Percentiles rank a stretch among this genome's conserved stretches.
These are phyloP conservation scores for Chlorella sp. DNA, from an alignment of 139 green algal species.

Conservation along the genomic window DNA sequence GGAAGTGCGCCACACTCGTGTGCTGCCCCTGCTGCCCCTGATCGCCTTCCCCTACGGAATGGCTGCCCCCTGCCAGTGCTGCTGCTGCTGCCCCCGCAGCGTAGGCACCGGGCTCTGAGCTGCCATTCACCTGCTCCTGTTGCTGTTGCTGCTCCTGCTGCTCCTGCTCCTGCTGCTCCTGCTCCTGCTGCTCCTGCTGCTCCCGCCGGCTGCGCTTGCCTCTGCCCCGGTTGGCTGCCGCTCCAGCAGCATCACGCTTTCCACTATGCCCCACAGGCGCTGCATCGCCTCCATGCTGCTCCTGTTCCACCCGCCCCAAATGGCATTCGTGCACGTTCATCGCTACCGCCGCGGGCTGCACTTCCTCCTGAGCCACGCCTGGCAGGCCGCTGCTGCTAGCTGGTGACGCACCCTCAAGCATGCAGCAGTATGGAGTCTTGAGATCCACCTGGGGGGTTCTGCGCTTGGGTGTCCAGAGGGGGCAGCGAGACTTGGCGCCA, in stretches of 20 bases:
- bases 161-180: background rate
- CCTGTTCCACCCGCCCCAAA: background rate
- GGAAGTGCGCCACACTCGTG: background rate
- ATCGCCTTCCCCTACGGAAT: background rate
- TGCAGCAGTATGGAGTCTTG: too few species aligned
- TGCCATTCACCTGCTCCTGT: background rate
- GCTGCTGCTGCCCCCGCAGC: background rate
- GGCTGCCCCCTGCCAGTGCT: background rate
- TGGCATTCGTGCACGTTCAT: background rate
- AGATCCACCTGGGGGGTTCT: too few species aligned
- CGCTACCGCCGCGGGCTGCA: too few species aligned
- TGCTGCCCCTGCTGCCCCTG: background rate
- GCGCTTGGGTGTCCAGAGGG: background rate
- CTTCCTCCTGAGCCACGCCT: background rate
- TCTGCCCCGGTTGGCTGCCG: background rate
- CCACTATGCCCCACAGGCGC: background rate
- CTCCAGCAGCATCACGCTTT: background rate
- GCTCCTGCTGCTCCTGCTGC: background rate
- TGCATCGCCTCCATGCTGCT: background rate
- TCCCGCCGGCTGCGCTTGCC: background rate
- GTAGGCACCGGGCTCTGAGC: background rate
- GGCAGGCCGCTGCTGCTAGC: background rate
- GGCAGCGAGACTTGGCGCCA: too few species aligned
- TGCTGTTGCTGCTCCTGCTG: background rate
- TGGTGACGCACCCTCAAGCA: background rate